Percentiles rank a stretch among this genome's conserved stretches.
phyloP scores from a whole-genome alignment of 139 green algal genomes.

The Micromonas commoda region DNA sequence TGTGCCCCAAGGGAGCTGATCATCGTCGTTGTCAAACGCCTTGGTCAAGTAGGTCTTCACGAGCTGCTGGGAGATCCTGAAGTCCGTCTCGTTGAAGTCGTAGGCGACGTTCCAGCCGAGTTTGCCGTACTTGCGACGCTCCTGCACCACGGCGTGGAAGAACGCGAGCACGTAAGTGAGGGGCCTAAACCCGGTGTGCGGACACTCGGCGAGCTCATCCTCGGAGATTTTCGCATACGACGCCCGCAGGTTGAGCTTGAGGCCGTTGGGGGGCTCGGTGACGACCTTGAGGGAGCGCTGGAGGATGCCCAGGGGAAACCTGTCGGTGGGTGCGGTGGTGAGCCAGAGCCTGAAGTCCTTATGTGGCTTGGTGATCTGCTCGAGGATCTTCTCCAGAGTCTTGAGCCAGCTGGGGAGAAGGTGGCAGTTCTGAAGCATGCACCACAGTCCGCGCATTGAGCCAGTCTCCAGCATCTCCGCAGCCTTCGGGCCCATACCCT shows the following conservation, averaged over 20 bases:
- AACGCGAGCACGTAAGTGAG: conserved; percentile 80
- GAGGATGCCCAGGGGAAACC: conserved; percentile 70
- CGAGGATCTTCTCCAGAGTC: conserved; percentile 78
- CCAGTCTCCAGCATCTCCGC: conserved; percentile 69
- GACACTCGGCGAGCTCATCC: conserved; percentile 63
- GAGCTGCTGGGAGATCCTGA: conserved; percentile 75
- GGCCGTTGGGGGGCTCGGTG: conserved; percentile 81
- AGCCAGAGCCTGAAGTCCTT: conserved; percentile 80
- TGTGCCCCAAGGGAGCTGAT: conserved; percentile 68
- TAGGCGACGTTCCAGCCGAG: conserved; percentile 87
- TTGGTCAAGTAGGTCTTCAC: conserved; percentile 77
- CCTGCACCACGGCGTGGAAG: conserved; percentile 84
- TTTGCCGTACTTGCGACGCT: conserved; percentile 86
- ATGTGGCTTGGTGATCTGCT: conserved; percentile 59
- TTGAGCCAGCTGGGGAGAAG: conserved; percentile 77
- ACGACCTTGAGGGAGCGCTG: conserved; percentile 72
- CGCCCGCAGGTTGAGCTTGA: conserved; percentile 84
- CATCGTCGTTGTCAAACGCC: conserved; percentile 46
- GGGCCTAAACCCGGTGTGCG: conserved; percentile 65
- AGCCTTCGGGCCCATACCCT: conserved; percentile 81
- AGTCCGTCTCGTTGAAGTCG: conserved; percentile 92
- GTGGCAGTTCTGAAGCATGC: conserved; percentile 87
- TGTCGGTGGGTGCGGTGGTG: conserved; percentile 69
- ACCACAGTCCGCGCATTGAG: conserved; percentile 63
- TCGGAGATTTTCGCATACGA: conserved; percentile 79